phyloP scores from a whole-genome alignment of 345 rosid species.

The Jatropha curcas region DNA sequence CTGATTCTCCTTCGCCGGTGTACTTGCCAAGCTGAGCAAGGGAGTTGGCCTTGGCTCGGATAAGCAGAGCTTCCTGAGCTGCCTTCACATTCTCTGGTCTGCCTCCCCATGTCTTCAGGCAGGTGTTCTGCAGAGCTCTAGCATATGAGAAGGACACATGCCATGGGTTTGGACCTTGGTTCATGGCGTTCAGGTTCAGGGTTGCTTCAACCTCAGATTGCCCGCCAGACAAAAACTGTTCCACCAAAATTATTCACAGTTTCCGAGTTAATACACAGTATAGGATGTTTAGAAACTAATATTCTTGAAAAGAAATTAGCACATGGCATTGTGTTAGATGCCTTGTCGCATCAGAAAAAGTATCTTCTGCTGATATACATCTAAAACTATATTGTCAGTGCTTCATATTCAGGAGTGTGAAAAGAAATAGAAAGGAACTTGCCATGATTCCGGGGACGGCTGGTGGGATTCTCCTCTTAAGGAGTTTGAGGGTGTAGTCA shows the following conservation, averaged over 20 bases:
- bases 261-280: background rate
- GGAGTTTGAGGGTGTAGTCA: slow-evolving; percentile 92
- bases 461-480: slow-evolving; percentile 79
- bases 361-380: too few species aligned
- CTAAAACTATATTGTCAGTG: too few species aligned
- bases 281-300: too few species aligned
- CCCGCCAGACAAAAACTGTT: slow-evolving; percentile 97
- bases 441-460: slow-evolving; percentile 99
- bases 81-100: slow-evolving; percentile 79
- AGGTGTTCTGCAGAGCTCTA: slow-evolving; percentile 93
- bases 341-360: too few species aligned
- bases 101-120: slow-evolving; percentile 94
- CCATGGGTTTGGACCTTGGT: slow-evolving; percentile 89
- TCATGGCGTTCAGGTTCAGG: slow-evolving; percentile 92
- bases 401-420: too few species aligned
- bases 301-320: too few species aligned
- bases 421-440: slow-evolving; percentile 33
- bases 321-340: too few species aligned
- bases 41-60: slow-evolving; percentile 85
- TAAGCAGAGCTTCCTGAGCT: slow-evolving; percentile 68
- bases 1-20: slow-evolving; percentile 87
- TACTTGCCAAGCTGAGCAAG: slow-evolving; percentile 95
- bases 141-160: slow-evolving; percentile 98
- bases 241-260: slow-evolving; percentile 11
- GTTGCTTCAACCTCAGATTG: slow-evolving; percentile 99